These are phyloP conservation scores for Cadophora gregata DNA, from an alignment of 2,329 filamentous ascomycete genomes.

Conservation along the genomic window DNA sequence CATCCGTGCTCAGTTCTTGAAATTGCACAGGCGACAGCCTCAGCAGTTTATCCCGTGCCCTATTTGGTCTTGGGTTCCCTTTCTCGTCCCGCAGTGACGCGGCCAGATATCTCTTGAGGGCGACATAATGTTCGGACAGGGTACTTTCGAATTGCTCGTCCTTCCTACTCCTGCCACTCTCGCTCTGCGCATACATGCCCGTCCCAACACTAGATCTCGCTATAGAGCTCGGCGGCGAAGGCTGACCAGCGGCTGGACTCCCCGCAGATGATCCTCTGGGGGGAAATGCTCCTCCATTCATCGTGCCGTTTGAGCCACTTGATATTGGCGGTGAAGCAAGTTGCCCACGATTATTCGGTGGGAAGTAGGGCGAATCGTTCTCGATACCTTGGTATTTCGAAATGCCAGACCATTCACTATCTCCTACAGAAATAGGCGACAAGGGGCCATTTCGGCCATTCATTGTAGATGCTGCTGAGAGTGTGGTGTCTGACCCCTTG, in stretches of 20 bases:
- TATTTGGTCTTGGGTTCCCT: constrained; percentile 77
- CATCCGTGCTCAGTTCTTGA: constrained; percentile 95
- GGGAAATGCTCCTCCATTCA: constrained; percentile 66
- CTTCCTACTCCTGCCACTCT: constrained; percentile 66
- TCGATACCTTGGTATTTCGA: constrained; percentile 67
- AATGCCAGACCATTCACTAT: constrained; percentile 80
- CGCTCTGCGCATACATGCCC: constrained; percentile 69
- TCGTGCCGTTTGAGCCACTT: constrained; percentile 63
- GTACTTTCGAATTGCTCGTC: constrained; percentile 69
- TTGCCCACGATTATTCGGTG: constrained; percentile 60
- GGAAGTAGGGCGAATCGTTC: constrained; percentile 53
- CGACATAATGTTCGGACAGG: constrained; percentile 80
- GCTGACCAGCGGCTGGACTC: constrained; percentile 58
- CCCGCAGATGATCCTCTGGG: constrained; percentile 49
- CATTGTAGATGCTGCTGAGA: constrained; percentile 55
- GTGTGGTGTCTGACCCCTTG: constrained; percentile 28
- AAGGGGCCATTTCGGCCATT: constrained; percentile 77
- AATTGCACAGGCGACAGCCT: constrained; percentile 92
- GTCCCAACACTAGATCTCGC: constrained; percentile 85
- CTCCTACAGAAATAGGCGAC: constrained; percentile 81
- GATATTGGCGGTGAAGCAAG: constrained; percentile 75
- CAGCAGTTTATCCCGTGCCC: constrained; percentile 92
- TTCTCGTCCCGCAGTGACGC: constrained; percentile 76
- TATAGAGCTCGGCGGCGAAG: constrained; percentile 89
- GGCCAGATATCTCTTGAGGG: constrained; percentile 71